phyloP scores from a whole-genome alignment of 805 yeast genomes.

The Yarrowia sp. region DNA sequence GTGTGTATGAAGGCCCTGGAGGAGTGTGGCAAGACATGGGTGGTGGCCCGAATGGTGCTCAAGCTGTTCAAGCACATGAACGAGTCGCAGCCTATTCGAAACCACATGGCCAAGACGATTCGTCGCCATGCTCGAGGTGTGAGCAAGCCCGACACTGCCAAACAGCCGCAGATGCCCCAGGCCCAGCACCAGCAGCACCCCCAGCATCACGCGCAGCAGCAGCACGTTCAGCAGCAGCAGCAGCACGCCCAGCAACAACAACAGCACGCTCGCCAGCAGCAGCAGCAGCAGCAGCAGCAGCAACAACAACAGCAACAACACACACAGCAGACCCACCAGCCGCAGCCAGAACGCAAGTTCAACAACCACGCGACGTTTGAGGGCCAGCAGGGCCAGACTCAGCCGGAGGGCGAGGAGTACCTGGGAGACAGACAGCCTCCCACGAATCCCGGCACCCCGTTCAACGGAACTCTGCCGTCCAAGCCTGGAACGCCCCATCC shows the following conservation, averaged over 20 bases:
- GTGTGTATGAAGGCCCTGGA: conserved; percentile 51
- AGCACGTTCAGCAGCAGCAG: conserved; percentile 16
- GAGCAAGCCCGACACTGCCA: conserved; percentile 1
- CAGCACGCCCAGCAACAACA: background rate
- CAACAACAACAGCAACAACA: conserved; percentile 17
- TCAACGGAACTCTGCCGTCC: conserved; percentile 19
- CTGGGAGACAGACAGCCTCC: conserved; percentile 22
- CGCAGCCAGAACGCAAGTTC: conserved; percentile 25
- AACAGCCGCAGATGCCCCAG: conserved; percentile 20
- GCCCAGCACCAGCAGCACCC: conserved; percentile 13
- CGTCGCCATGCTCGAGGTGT: conserved; percentile 4
- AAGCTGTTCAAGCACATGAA: conserved; percentile 56
- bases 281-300: conserved; percentile 4
- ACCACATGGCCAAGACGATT: conserved; percentile 38
- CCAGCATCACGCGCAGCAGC: conserved; percentile 19
- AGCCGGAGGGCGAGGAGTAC: conserved; percentile 9
- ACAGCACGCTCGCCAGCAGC: background rate
- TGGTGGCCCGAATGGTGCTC: conserved; percentile 60
- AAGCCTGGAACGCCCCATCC: conserved; percentile 43
- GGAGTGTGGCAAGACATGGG: conserved; percentile 59
- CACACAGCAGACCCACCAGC: conserved; percentile 6
- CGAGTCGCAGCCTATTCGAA: conserved; percentile 41
- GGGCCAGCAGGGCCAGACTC: background rate
- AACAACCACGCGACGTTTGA: conserved; percentile 13
- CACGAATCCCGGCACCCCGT: conserved; percentile 23